Evolutionary conservation across 2,329 filamentous ascomycete species (phyloP), one percentile per base, ranked within the genome.

Genomic region (Xylariaceae sp.): DNA sequence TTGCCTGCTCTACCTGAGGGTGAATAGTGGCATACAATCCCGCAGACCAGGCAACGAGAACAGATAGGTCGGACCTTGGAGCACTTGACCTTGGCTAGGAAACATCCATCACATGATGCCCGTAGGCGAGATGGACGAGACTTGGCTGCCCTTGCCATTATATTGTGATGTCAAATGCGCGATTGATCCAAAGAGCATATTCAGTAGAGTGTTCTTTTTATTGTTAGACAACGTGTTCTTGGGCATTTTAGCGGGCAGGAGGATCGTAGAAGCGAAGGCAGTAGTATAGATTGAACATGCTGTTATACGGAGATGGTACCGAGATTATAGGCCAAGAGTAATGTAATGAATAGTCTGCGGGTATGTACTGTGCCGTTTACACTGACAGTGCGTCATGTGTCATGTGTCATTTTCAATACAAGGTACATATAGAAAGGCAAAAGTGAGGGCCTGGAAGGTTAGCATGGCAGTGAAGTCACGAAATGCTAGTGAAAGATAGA

Each of bases 1-100:
- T 80, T 81, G 27, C 79, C 79, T 1, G 76, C 73, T 44, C 79
- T 71, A 58, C 75, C 78, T 1, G 79, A 81, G 1, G 79, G 79
- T n/a, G 78, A 81, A 59, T 82, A 82, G 8, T 72, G 73, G 59
- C 80, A 82, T 41, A 78, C 71, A 32, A 75, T 73, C 6, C 80
- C 80, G 36, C 74, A 78, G 3, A 73, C 65, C 3, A 81, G 70
- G 57, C 80, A 82, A 33, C 79, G 73, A n/a, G 74, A 73, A 65
- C 80, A 82, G 42, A 81, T 75, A 1, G 80, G 80, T n/a, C 77
- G 70, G 2, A 72, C 70, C 59, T 82, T 82, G 57, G 77, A 80
- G 66, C 80, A 82, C 61, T 81, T 82, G 67, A 82, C 79, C 63
- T 82, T 82, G 56, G 79, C 79, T 18, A 80, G 67, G 64, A 81